Base-by-base conservation (phyloP, 2,329 filamentous ascomycete genomes). In the Fusarium gaditjirri region DNA sequence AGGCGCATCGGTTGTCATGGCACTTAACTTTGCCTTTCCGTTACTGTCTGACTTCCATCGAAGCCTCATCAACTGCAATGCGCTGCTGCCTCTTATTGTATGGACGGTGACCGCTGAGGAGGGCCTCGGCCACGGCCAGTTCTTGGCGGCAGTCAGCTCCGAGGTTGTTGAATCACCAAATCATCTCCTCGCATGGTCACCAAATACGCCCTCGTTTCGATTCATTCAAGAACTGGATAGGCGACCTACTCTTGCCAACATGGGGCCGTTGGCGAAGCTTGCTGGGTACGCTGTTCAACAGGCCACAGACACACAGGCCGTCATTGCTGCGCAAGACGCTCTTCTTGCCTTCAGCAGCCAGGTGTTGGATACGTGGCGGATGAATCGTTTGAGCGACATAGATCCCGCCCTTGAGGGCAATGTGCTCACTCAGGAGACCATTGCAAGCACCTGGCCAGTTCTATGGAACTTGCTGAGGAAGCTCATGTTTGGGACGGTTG, bases 381-480 rank as follows among this genome's bases (percentile, higher is more conserved):
- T 89, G 67, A 93, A 89, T 78, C 91, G 92, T 60, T 84, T 97
- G 42, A 94, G 93, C 3, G 87, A 89, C 53, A 84, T 97, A 42
- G 94, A 97, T 72, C 81, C 86, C 16, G 87, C 90, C 0, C 89
- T 93, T 59, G 93, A 97, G 75, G 78, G 81, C 6, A 81, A 86
- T 13, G 88, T 86, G 57, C 82, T 97, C 11, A 88, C 90, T 27
- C 85, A 88, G 1, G 90, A 93, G 61, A 92, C 93, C 0, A 79
- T 90, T 39, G 86, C 88, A 68, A 88, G 82, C 23, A 94, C 94
- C 0, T 89, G 92, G 78, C 91, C 92, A 1, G 83, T 87, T 35
- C 84, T 97, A 9, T 95, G 93, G 92, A 90, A 90, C 71, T 80
- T 95, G 5, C 84, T 97, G 11, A 91, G 91, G 72, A 92, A 93